Evolutionary conservation across 2,329 filamentous ascomycete species (phyloP).

Genomic region (Fusarium penzigii): DNA sequence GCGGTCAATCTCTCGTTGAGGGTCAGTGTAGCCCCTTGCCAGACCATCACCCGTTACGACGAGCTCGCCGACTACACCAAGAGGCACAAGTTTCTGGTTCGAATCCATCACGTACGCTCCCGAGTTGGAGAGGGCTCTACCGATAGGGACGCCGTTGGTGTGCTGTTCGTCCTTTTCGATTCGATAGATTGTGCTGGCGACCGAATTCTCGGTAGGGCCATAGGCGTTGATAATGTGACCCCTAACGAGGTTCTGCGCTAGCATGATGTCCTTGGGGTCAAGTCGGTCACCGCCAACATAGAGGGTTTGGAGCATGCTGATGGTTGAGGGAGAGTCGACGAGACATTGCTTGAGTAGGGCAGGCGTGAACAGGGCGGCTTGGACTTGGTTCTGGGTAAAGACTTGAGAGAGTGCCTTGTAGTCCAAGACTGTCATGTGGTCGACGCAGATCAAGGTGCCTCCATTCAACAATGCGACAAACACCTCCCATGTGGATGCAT

Average conservation of each 20-base stretch:
- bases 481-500: slow-evolving; percentile 9
- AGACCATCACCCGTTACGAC: slow-evolving; percentile 27
- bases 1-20: slow-evolving; percentile 5
- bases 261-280: slow-evolving; percentile 5
- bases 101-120: slow-evolving; percentile 27
- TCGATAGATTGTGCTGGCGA: slow-evolving; percentile 6
- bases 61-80: slow-evolving; percentile 31
- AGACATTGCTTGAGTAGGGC: slow-evolving; percentile 24
- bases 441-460: slow-evolving; percentile 10
- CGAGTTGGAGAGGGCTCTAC: slow-evolving; percentile 19
- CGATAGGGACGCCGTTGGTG: slow-evolving; percentile 21
- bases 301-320: slow-evolving; percentile 5
- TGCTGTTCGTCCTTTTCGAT: background rate
- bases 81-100: slow-evolving; percentile 21
- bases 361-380: slow-evolving; percentile 11
- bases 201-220: slow-evolving; percentile 22
- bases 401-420: background rate
- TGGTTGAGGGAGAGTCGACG: slow-evolving; percentile 2
- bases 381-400: slow-evolving; percentile 12
- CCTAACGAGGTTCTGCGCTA: background rate
- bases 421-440: slow-evolving; percentile 7
- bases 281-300: slow-evolving; percentile 23
- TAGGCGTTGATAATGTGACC: slow-evolving; percentile 12
- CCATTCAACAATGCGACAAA: slow-evolving; percentile 13
- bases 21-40: slow-evolving; percentile 18